Evolutionary conservation across 179 eudicot species (phyloP).

Genomic region (Camellia oleifera): DNA sequence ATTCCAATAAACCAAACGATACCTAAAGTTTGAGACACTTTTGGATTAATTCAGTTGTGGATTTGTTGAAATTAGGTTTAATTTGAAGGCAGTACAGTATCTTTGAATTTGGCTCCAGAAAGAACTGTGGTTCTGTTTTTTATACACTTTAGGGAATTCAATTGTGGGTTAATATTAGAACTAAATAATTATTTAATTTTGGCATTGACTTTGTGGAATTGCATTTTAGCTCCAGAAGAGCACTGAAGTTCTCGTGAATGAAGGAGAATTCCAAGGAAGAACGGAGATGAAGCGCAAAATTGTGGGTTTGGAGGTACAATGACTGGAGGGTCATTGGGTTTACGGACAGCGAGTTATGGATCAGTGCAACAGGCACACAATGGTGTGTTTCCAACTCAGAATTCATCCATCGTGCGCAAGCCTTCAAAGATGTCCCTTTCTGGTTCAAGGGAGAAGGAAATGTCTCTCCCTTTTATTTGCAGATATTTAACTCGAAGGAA

Average conservation of each 20-base stretch:
- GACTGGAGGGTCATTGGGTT: constrained; percentile 81
- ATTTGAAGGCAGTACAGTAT: neutral
- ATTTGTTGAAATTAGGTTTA: neutral
- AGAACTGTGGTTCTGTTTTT: neutral
- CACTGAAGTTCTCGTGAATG: constrained; percentile 24
- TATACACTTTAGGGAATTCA: neutral
- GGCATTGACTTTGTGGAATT: neutral
- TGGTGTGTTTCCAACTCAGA: constrained; percentile 56
- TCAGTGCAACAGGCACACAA: constrained; percentile 63
- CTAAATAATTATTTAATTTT: too few relatives aligned
- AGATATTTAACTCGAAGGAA: constrained; percentile 55
- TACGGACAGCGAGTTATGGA: constrained; percentile 70
- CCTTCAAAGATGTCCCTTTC: constrained; percentile 56
- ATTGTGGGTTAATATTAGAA: constrained; percentile 10
- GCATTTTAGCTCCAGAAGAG: neutral
- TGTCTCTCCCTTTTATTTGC: constrained; percentile 37
- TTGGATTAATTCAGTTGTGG: neutral
- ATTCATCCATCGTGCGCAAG: constrained; percentile 43
- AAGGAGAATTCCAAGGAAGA: constrained; percentile 28
- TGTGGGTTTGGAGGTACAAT: constrained; percentile 64
- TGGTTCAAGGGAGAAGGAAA: constrained; percentile 72
- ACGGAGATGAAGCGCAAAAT: constrained; percentile 59
- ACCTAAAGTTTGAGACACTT: neutral
- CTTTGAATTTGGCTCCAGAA: too few relatives aligned
- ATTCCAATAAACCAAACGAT: too few relatives aligned